Conservation (phyloP, 805 yeast genomes). For the Monosporozyma aquatica region DNA sequence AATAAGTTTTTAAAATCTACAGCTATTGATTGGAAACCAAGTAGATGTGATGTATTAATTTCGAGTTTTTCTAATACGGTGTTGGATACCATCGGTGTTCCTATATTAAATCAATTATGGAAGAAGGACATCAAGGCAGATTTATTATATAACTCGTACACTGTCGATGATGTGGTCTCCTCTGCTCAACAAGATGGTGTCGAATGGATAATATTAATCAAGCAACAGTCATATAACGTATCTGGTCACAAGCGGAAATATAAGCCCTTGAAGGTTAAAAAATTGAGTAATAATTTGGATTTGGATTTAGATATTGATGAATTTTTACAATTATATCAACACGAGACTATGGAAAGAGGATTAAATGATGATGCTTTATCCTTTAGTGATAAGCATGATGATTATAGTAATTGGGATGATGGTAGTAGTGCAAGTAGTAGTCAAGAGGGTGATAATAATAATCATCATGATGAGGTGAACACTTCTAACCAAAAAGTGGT, state of each 20-base stretch:
- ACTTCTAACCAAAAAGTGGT: constrained; percentile 43
- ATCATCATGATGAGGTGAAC: constrained; percentile 8
- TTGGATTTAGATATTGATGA: constrained; percentile 67
- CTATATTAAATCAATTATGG: constrained; percentile 63
- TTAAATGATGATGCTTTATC: constrained; percentile 9
- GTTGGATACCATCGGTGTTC: constrained; percentile 53
- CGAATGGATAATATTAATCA: constrained; percentile 67
- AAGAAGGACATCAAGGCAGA: constrained; percentile 72
- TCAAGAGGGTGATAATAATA: constrained; percentile 19
- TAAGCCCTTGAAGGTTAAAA: constrained; percentile 69
- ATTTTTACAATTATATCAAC: constrained; percentile 38
- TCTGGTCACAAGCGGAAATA: constrained; percentile 40
- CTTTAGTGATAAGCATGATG: constrained; percentile 20
- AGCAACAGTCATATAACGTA: constrained; percentile 43
- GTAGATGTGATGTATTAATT: constrained; percentile 75
- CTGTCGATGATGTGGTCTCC: constrained; percentile 55
- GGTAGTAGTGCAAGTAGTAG: constrained; percentile 24
- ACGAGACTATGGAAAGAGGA: constrained; percentile 19
- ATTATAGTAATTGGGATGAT: constrained; percentile 23
- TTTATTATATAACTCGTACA: constrained; percentile 36
- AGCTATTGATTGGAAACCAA: constrained; percentile 41
- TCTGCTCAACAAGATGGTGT: constrained; percentile 63
- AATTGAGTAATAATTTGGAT: constrained; percentile 52
- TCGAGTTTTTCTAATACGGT: constrained; percentile 54
- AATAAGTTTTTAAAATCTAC: constrained; percentile 30